Evolutionary conservation across 2,329 filamentous ascomycete species (phyloP), one percentile per base, ranked within the genome.

Genomic region (Cladosporium cucumerinum): DNA sequence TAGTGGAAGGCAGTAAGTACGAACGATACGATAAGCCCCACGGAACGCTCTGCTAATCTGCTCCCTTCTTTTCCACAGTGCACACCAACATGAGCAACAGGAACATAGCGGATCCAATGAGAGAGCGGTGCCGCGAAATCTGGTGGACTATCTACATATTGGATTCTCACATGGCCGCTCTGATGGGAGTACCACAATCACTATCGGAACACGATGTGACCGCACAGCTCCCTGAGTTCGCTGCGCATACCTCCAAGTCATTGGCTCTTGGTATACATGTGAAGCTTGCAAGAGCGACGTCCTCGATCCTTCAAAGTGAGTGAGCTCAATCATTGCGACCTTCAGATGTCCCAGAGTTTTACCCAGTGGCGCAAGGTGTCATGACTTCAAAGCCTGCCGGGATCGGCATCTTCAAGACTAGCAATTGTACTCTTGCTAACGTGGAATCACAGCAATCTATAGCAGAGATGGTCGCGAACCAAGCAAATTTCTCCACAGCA

Each of bases 121-220:
- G 82, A 0, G 78, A 85, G 65, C 72, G 84, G 59, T 82, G 79
- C 60, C 80, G 82, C 1, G 79, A 78, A 36, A 76, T 83, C 11
- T 86, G 82, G 82, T 85, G 83, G 82, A 85, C 84, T 0, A 76
- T 84, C 0, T 85, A 84, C 48, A 76, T 85, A 1, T 72, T 85
- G 0, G 83, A 85, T 61, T 78, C 83, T 2, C 79, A 85, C 67
- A 83, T 85, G 78, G 82, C 82, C 1, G 82, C 82, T 0, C 67
- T 85, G 2, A 83, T 85, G 80, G 84, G 84, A 0, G 66, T 84
- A 0, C 83, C 84, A 0, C 78, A 81, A 54, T 80, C 81, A 0
- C 76, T 85, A 1, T 75, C 76, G 23, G 82, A 85, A 46, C 79
- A 84, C n/a, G 81, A 85, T 49, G 78, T 86, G 0, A 77, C 80